Percentiles rank a stretch among this genome's conserved stretches.
phyloP scores from a whole-genome alignment of 805 yeast genomes.

The Cyberlindnera petersonii region DNA sequence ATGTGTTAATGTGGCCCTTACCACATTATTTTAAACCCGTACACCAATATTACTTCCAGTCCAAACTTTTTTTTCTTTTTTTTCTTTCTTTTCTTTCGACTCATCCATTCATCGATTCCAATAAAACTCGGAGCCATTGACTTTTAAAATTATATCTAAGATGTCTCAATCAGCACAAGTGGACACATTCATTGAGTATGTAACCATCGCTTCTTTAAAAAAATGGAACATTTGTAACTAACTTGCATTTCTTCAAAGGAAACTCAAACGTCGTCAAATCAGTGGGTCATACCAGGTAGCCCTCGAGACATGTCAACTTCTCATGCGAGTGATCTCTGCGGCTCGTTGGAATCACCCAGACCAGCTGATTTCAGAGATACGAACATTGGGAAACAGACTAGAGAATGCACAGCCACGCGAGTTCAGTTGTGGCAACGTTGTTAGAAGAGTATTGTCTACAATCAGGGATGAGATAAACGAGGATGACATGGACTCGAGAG shows the following conservation, averaged over 20 bases:
- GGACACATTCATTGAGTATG: constrained; percentile 40
- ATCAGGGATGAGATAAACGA: constrained; percentile 81
- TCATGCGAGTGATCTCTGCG: constrained; percentile 84
- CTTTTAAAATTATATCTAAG: not conserved
- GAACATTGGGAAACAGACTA: constrained; percentile 66
- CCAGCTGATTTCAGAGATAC: constrained; percentile 66
- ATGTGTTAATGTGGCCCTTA: no score
- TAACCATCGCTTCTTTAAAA: no score
- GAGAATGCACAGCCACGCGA: constrained; percentile 85
- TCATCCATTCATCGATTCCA: no score
- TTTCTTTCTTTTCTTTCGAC: not conserved
- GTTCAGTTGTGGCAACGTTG: constrained; percentile 84
- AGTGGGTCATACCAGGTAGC: constrained; percentile 81
- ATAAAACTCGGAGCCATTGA: no score
- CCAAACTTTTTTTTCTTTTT: not conserved
- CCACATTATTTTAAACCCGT: no score
- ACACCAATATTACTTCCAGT: not conserved
- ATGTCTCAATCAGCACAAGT: constrained; percentile 30
- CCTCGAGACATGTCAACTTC: constrained; percentile 76
- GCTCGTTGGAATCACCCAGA: constrained; percentile 82
- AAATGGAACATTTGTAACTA: no score
- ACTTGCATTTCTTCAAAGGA: no score
- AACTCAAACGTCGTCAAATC: constrained; percentile 80
- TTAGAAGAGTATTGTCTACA: constrained; percentile 81
- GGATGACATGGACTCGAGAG: constrained; percentile 29